Conservation (phyloP, 2,329 filamentous ascomycete species). For the Neospermospora avenae region DNA sequence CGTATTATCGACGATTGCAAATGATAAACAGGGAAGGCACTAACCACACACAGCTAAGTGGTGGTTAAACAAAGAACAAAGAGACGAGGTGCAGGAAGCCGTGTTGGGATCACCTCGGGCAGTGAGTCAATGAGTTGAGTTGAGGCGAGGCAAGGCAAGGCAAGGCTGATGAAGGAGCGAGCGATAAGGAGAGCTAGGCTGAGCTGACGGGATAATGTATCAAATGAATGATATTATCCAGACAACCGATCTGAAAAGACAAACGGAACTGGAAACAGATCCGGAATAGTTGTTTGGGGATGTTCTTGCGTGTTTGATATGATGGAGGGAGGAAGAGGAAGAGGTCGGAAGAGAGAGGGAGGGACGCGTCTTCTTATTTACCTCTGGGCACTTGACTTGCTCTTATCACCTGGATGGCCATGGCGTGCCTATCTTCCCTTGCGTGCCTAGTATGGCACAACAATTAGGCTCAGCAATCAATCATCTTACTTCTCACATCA, state of each 20-base stretch:
- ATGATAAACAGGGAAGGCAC: slow-evolving; percentile 11
- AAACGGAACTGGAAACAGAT: not conserved
- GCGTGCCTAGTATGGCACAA: not conserved
- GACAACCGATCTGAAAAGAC: slow-evolving; percentile 7
- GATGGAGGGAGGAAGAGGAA: slow-evolving; percentile 1
- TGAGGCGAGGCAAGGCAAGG: not conserved
- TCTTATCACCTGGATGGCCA: slow-evolving; percentile 2
- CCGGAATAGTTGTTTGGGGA: slow-evolving; percentile 7
- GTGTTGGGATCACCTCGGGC: slow-evolving; percentile 14
- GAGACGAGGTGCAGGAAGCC: slow-evolving; percentile 9
- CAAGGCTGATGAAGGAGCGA: slow-evolving; percentile 18
- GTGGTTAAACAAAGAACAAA: slow-evolving; percentile 21
- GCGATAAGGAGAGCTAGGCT: slow-evolving; percentile 15
- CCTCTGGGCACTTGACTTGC: not conserved
- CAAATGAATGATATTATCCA: slow-evolving; percentile 26
- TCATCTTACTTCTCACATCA: not conserved
- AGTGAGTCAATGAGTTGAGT: slow-evolving; percentile 22
- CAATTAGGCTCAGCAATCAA: not conserved
- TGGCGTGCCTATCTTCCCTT: not conserved
- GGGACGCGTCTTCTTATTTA: slow-evolving; percentile 13
- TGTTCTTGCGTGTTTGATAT: slow-evolving; percentile 9
- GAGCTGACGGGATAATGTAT: slow-evolving; percentile 16
- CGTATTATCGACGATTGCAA: not conserved
- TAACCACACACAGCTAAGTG: slow-evolving; percentile 28
- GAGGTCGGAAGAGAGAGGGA: not conserved